These are phyloP conservation scores for Mycosphaerelloides madeirae DNA, from an alignment of 2,329 filamentous ascomycete species.

Conservation along the genomic window DNA sequence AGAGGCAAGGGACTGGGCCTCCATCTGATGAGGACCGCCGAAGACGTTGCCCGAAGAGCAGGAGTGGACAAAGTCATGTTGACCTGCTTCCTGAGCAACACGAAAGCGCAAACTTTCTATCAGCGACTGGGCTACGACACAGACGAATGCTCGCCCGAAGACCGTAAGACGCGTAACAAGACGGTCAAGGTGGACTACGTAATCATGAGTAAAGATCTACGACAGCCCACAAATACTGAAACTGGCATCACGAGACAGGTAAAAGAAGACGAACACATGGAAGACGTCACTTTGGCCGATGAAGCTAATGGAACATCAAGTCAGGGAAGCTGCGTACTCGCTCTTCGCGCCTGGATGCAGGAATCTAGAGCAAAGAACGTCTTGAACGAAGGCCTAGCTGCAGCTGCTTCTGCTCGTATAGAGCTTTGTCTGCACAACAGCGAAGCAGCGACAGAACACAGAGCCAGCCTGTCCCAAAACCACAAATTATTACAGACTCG, in stretches of 20 bases:
- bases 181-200: constrained; percentile 48
- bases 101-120: constrained; percentile 57
- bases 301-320: constrained; percentile 3
- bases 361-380: not conserved
- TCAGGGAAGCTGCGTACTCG: not conserved
- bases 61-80: constrained; percentile 66
- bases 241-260: not conserved
- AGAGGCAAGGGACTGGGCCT: constrained; percentile 60
- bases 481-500: constrained; percentile 1
- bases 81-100: constrained; percentile 64
- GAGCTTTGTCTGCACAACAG: not conserved
- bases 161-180: constrained; percentile 46
- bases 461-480: not conserved
- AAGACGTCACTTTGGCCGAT: not conserved
- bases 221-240: not conserved
- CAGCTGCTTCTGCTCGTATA: constrained; percentile 1
- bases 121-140: constrained; percentile 51
- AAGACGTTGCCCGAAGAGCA: constrained; percentile 51
- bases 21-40: constrained; percentile 55
- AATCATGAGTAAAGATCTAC: constrained; percentile 47
- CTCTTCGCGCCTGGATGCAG: constrained; percentile 2
- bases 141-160: constrained; percentile 50
- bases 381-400: not conserved
- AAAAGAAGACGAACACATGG: constrained; percentile 4
- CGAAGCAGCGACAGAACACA: not conserved